Base-by-base conservation (phyloP, 768 basidiomycete genomes). In the Mycena vitilis region DNA sequence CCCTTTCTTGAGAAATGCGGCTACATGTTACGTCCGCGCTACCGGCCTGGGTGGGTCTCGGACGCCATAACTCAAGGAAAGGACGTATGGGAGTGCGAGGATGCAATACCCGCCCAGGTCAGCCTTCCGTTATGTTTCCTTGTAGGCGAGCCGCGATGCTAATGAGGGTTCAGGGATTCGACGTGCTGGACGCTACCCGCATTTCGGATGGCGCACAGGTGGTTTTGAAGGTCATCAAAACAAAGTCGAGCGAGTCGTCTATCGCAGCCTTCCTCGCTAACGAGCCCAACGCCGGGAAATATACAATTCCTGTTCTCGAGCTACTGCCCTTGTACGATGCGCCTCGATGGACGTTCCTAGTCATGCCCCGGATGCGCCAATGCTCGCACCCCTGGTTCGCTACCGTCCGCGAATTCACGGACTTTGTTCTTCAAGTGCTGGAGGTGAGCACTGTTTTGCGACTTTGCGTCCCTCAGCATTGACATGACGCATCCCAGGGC, bases 401-500 rank as follows among this genome's bases (percentile, higher is more conserved):
- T 4, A 63, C 53, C 4, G 54, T 56, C 23, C 42, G 54, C 0
- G 63, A 63, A 48, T 56, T 63, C 34, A 9, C 22, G 10, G 63
- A 63, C 18, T 63, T 63, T 49, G 45, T 40, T 30, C 20, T 47
- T 20, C 63, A 63, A 36, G 54, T 56, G 2, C 63, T 63, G 13
- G 45, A 63, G 63, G 54, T 47, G 18, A 55, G 52, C 9, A 47
- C 5, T 18, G 10, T 10, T n/a, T 8, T 12, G 18, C 15, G 25
- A 13, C 5, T 22, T 2, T 10, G 7, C 23, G 18, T 22, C n/a
- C 23, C 54, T 45, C 44, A 45, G 22, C 34, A 60, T 11, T 22
- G 23, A 49, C 16, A 25, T 11, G 10, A 36, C 36, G 11, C 16
- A 10, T 20, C 2, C 40, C 40, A 63, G 63, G 63, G 54, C 36